Evolutionary conservation across 2,329 filamentous ascomycete genomes (phyloP).

Genomic region (Penicillium sp.): DNA sequence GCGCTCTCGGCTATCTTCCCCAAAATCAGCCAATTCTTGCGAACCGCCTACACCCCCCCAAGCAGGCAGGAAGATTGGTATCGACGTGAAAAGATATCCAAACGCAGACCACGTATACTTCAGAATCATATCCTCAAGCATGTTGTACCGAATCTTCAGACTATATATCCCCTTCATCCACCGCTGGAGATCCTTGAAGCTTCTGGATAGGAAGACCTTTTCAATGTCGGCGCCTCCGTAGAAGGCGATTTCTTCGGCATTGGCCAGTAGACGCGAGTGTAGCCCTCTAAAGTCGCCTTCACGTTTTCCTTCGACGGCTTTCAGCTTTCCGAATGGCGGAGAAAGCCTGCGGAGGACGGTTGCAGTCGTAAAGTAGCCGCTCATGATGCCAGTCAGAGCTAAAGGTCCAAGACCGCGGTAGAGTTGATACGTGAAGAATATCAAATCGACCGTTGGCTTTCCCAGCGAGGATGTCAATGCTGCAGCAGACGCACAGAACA

Average conservation of each 20-base stretch:
- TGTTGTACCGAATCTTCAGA: slow-evolving; percentile 97
- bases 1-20: slow-evolving; percentile 57
- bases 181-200: slow-evolving; percentile 85
- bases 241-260: slow-evolving; percentile 96
- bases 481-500: slow-evolving; percentile 90
- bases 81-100: slow-evolving; percentile 86
- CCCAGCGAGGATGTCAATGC: slow-evolving; percentile 92
- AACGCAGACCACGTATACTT: slow-evolving; percentile 99
- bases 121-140: slow-evolving; percentile 94
- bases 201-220: slow-evolving; percentile 83
- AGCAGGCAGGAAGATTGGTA: slow-evolving; percentile 89
- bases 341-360: slow-evolving; percentile 83
- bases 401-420: slow-evolving; percentile 87
- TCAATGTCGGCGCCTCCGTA: slow-evolving; percentile 96
- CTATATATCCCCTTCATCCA: slow-evolving; percentile 99
- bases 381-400: slow-evolving; percentile 77
- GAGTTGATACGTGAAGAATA: slow-evolving; percentile 97
- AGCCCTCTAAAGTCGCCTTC: slow-evolving; percentile 93
- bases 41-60: slow-evolving; percentile 82
- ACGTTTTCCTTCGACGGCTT: slow-evolving; percentile 89
- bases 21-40: slow-evolving; percentile 56
- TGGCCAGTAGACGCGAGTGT: slow-evolving; percentile 88
- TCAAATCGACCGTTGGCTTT: slow-evolving; percentile 96
- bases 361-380: slow-evolving; percentile 92
- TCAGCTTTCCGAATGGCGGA: slow-evolving; percentile 93